Evolutionary conservation across 148 eudicot species (phyloP).

Genomic region (Amaranthus palmeri): DNA sequence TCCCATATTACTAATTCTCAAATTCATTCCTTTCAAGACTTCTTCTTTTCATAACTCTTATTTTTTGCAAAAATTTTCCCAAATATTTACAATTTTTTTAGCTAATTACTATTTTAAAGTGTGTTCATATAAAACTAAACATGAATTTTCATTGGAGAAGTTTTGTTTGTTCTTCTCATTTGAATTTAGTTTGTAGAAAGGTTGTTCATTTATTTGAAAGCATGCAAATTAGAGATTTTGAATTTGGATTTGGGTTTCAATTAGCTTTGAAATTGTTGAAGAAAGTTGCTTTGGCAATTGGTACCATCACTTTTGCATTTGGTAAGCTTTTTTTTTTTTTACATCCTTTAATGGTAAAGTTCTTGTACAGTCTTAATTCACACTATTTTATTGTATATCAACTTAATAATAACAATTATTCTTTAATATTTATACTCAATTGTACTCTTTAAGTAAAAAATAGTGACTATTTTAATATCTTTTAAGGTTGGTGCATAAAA

Average conservation of each 20-base stretch:
- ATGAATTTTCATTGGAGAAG: conserved; percentile 10
- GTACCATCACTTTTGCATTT: conserved; percentile 48
- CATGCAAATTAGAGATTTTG: conserved; percentile 18
- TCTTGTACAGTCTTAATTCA: too few species aligned
- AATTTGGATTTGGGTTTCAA: conserved; percentile 25
- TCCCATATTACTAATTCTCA: neutral
- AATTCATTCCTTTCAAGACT: conserved; percentile 3
- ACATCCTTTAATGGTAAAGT: too few species aligned
- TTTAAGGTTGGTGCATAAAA: too few species aligned
- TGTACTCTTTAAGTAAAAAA: too few species aligned
- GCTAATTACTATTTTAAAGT: neutral
- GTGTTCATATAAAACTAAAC: neutral
- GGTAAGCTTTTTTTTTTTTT: conserved; percentile 35
- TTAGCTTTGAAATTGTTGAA: conserved; percentile 27
- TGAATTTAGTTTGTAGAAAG: conserved; percentile 28
- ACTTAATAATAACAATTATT: too few species aligned
- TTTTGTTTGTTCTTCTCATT: conserved; percentile 4
- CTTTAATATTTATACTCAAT: too few species aligned
- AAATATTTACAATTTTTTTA: neutral
- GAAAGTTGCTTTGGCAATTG: conserved; percentile 28
- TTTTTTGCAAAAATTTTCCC: neutral
- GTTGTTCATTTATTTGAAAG: conserved; percentile 23
- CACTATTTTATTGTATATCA: too few species aligned
- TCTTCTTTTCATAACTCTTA: neutral
- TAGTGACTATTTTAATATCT: too few species aligned